Percentiles rank a stretch among this genome's conserved stretches.
Conservation (phyloP, 345 rosid genomes). For the Rhodamnia argentea region DNA sequence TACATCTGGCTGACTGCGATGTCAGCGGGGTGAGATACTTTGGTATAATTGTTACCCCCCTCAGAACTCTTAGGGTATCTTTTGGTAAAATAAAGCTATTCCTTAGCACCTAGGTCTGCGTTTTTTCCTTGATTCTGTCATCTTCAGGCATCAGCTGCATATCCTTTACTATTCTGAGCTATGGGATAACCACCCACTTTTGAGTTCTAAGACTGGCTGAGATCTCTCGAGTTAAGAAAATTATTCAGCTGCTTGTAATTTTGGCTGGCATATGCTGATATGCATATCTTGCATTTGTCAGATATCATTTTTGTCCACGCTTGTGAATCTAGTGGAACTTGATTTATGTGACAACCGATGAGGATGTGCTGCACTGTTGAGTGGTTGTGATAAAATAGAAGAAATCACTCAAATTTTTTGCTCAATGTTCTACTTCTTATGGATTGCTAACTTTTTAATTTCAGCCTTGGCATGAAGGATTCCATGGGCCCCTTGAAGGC, state of each 20-base stretch:
- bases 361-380: not conserved
- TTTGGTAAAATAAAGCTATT: not conserved
- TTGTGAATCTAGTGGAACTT: not conserved
- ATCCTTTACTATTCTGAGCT: not conserved
- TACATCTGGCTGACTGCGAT: not conserved
- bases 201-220: not conserved
- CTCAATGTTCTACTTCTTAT: not conserved
- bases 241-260: not conserved
- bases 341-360: not conserved
- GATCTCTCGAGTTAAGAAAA: not conserved
- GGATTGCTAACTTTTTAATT: not conserved
- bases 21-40: not conserved
- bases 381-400: not conserved
- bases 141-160: not conserved
- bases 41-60: not conserved
- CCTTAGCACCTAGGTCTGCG: not conserved
- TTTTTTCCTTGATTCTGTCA: not conserved
- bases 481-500: conserved; percentile 93
- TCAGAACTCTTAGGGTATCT: not conserved
- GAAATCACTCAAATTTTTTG: not conserved
- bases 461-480: conserved; percentile 96
- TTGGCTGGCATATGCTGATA: not conserved
- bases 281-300: not conserved
- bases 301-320: not conserved
- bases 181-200: not conserved